Conservation (phyloP, 306 rosid genomes). For the Rosa chinensis region DNA sequence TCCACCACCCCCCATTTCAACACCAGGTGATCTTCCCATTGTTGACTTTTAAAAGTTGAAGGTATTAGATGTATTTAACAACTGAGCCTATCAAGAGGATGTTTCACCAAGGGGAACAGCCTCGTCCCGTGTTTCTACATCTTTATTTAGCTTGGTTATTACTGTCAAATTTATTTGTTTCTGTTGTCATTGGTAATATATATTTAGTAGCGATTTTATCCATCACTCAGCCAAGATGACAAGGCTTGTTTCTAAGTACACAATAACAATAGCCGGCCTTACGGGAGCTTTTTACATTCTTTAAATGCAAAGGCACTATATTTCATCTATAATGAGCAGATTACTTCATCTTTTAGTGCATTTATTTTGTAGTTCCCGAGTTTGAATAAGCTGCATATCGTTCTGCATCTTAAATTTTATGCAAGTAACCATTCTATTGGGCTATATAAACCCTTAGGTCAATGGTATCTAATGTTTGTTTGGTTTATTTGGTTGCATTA, state of each 20-base stretch:
- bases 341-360: slow-evolving; percentile 8
- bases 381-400: slow-evolving; percentile 8
- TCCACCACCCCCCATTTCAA: slow-evolving; percentile 83
- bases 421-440: slow-evolving; percentile 3
- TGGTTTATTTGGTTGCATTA: slow-evolving; percentile 21
- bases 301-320: background rate
- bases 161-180: background rate
- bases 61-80: background rate
- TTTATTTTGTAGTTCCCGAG: background rate
- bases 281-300: slow-evolving; percentile 14
- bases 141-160: background rate
- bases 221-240: background rate
- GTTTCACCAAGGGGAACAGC: background rate
- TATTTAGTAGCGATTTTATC: background rate
- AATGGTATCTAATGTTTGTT: slow-evolving; percentile 14
- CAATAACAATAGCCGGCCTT: background rate
- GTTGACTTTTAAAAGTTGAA: slow-evolving; percentile 10
- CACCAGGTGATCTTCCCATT: slow-evolving; percentile 64
- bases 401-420: slow-evolving; percentile 1
- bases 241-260: background rate
- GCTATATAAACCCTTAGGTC: background rate
- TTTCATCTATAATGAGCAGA: slow-evolving; percentile 8
- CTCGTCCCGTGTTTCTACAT: background rate
- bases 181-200: background rate
- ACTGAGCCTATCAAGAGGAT: background rate